Base-by-base conservation (phyloP, 495 filamentous ascomycete genomes). In the Tuber magnatum region DNA sequence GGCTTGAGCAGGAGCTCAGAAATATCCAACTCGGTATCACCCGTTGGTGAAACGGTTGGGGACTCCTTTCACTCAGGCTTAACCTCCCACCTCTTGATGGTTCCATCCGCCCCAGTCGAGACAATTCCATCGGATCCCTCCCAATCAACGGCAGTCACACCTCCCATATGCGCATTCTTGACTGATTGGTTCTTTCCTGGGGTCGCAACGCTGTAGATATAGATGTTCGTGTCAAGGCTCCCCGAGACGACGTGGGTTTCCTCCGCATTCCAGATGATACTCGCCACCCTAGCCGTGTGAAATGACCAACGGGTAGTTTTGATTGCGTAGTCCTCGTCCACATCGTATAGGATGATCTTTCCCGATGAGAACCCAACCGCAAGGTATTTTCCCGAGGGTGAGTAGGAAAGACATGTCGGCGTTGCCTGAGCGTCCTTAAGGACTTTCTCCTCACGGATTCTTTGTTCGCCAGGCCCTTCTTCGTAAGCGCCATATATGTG, bases 141-240 rank as follows among this genome's bases (percentile, higher is more conserved):
- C 96, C 95, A 99, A 14, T 86, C 88, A 8, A 98, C 94, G 6
- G 92, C 94, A 79, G 91, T 92, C 12, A 99, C 93, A 3, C 95
- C 95, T 74, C 97, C 95, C 85, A 97, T 97, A 83, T 99, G 95
- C 69, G 94, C 93, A 82, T 96, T 93, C 41, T 87, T 83, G 51
- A 89, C 89, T 83, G 93, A 93, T 72, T 94, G 85, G 81, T 94
- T 88, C 81, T 90, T 90, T 40, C 92, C 93, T 0, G 93, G 94
- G 76, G 92, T 91, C 69, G 88, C 86, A 77, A 97, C 84, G 83
- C 93, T 97, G 32, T 95, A 99, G 42, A 97, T 90, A 80, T 92
- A 92, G 65, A 99, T 88, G 79, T 97, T 91, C 6, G 93, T 97
- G 81, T 99, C 95, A 51, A 98, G 84, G 4, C 88, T 89, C 8